Evolutionary conservation across 805 yeast genomes (phyloP).

Genomic region (Wickerhamomyces kurtzmanii): DNA sequence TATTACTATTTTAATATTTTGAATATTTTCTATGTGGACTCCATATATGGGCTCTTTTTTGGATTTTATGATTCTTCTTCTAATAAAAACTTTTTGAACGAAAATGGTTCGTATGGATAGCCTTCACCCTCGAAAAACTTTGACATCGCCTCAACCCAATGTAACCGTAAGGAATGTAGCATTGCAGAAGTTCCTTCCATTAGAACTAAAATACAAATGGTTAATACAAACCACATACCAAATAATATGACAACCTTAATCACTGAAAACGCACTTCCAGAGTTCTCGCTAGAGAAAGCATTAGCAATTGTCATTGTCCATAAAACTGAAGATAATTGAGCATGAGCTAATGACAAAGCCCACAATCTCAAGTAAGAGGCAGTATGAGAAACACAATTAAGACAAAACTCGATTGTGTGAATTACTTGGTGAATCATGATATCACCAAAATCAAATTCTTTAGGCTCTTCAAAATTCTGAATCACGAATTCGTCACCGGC

Average conservation of each 20-base stretch:
- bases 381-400: slow-evolving; percentile 96
- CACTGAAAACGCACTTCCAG: slow-evolving; percentile 54
- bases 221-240: slow-evolving; percentile 90
- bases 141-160: slow-evolving; percentile 99
- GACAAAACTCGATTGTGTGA: slow-evolving; percentile 94
- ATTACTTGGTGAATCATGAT: slow-evolving; percentile 95
- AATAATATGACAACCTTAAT: slow-evolving; percentile 70
- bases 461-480: slow-evolving; percentile 41
- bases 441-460: slow-evolving; percentile 75
- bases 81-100: slow-evolving; percentile 47
- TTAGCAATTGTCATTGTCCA: slow-evolving; percentile 92
- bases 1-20: too few species aligned
- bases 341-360: slow-evolving; percentile 97
- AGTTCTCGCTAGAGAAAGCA: slow-evolving; percentile 46
- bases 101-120: slow-evolving; percentile 79
- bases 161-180: slow-evolving; percentile 96
- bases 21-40: too few species aligned
- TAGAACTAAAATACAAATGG: slow-evolving; percentile 82
- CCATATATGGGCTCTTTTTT: too few species aligned
- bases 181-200: slow-evolving; percentile 99
- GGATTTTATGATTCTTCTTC: too few species aligned
- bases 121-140: slow-evolving; percentile 98
- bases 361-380: slow-evolving; percentile 94
- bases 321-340: slow-evolving; percentile 87
- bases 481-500: slow-evolving; percentile 36